Evolutionary conservation across 306 rosid genomes (phyloP), one percentile per base, ranked within the genome.

Genomic region (Elaeagnus macrophylla): DNA sequence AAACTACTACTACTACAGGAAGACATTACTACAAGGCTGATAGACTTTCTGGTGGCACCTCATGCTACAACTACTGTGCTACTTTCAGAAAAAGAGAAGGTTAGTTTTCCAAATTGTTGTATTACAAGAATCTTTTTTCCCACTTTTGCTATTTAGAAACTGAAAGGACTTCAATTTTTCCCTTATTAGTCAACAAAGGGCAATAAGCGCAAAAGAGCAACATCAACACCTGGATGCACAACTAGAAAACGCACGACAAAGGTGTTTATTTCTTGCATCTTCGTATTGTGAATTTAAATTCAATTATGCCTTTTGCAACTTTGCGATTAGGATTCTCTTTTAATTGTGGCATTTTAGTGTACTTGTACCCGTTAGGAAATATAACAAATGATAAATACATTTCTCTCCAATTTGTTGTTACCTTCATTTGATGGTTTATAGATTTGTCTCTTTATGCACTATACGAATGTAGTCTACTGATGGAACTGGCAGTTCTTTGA

Each of bases 31-130:
- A 67, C 74, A 47, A 91, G 81, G 81, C 80, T 91, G 67, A 71
- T 82, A 37, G 96, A 84, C 52, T 91, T 87, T 71, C 78, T 91
- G 81, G 69, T 75, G 71, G 79, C 95, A 38, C 99, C 99, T 75
- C 88, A 80, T 41, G 78, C 96, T 39, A 84, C 88, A 12, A 73
- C 87, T 50, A 46, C 84, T 47, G 81, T 72, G 59, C 76, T 79
- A 40, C 89, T 87, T 44, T 80, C 89, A 8, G 99, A 87, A 59
- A 82, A 78, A 67, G 99, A 86, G 48, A 77, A 77, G 94, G 99
- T 91, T 57, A 46, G 39, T 35, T 57, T 37, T 18, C 51, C 32
- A 51, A 32, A 50, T 62, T 57, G 49, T 60, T 8, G 38, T 8
- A 16, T 17, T 10, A 5, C 10, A 12, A 41, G 40, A 51, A 12